Conservation (phyloP, 805 yeast genomes). For the Nadsonia fulvescens region DNA sequence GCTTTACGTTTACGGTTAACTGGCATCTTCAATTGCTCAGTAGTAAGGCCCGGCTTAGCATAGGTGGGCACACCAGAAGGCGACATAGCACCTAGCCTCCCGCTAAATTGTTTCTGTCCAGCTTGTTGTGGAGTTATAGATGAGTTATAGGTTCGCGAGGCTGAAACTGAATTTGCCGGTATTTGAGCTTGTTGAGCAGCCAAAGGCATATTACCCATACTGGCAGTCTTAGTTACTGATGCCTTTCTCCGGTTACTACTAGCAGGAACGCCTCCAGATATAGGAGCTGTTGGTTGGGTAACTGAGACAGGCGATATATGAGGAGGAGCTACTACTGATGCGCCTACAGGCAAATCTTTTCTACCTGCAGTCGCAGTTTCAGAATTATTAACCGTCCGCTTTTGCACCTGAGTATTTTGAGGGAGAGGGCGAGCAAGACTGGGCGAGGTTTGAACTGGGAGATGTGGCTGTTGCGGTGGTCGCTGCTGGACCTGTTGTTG, state of each 20-base stretch:
- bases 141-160: constrained; percentile 2
- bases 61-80: constrained; percentile 13
- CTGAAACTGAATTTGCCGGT: constrained; percentile 1
- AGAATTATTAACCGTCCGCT: no score
- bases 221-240: constrained; percentile 2
- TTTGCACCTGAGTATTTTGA: no score
- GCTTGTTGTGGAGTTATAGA: constrained; percentile 4
- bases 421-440: not conserved
- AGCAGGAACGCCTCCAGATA: no score
- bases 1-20: constrained; percentile 11
- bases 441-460: not conserved
- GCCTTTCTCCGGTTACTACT: not conserved
- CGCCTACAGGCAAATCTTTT: constrained; percentile 1
- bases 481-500: constrained; percentile 6
- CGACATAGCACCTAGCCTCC: constrained; percentile 6
- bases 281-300: no score
- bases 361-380: not conserved
- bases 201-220: constrained; percentile 5
- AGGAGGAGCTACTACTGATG: no score
- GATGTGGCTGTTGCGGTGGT: constrained; percentile 3
- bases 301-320: no score
- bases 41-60: constrained; percentile 11
- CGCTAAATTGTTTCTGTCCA: constrained; percentile 1
- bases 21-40: constrained; percentile 15
- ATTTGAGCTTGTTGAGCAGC: constrained; percentile 10